Base-by-base conservation (phyloP, 176 grass and related monocot species). In the Saccharum spontaneum region DNA sequence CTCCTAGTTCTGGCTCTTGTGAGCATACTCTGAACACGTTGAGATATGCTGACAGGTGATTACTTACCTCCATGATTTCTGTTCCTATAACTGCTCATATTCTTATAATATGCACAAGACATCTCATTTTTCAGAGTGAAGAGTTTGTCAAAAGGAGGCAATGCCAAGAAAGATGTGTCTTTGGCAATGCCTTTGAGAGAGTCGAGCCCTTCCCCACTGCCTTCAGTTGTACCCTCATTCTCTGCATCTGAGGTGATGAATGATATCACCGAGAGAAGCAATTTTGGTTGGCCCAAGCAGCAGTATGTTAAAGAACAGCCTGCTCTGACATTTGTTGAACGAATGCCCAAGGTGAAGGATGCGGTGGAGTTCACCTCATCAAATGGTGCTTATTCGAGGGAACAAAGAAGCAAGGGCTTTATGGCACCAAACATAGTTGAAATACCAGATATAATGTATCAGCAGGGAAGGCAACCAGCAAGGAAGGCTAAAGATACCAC, bases 21-120 rank as follows among this genome's bases (percentile, higher is more conserved):
- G 97, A 99, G 84, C 94, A 99, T 84, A 99, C 97, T 37, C 88
- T 99, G 77, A 99, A 99, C 86, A 99, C 97, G 43, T 52, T 99
- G 75, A 89, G 97, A 96, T 99, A 99, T 86, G 97, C 97, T 86
- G 97, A 99, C 76, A 99, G 97, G 97, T 96, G 52, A 81, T 67
- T 88, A 12, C n/a, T 50, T 81, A 72, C 38, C 71, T 79, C 60
- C 22, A 39, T 60, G 67, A 22, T 77, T 64, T 62, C 10, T 84
- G 45, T 87, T 90, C 18, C 9, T 81, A 28, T 79, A 55, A 36
- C 36, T 50, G 14, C 68, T 69, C 67, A 44, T 75, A 30, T 43
- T 62, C 55, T 50, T 78, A 64, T 67, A 73, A 85, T 68, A 64
- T 84, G 80, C 69, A 36, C 34, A 71, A 60, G 7, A 7, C 16